Conservation (phyloP, 1,139 yeast species). For the Wickerhamomyces sp. region DNA sequence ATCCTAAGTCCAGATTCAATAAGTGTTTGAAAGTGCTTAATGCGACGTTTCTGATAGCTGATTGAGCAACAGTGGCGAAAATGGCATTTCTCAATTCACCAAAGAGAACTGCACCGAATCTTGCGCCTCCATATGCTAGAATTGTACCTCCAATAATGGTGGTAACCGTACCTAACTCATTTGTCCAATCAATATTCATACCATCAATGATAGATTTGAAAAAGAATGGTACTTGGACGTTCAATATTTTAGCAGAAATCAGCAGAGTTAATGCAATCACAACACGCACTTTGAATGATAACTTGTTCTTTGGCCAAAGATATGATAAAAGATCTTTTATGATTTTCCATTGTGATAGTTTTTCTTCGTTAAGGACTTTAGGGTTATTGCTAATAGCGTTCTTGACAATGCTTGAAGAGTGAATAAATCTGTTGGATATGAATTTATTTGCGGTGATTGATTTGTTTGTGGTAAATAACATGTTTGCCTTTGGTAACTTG, state of each 20-base stretch:
- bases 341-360: slow-evolving; percentile 43
- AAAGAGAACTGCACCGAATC: slow-evolving; percentile 90
- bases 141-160: slow-evolving; percentile 66
- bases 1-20: slow-evolving; percentile 78
- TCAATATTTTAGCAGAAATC: slow-evolving; percentile 75
- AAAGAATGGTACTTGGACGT: slow-evolving; percentile 93
- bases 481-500: not conserved
- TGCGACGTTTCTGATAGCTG: slow-evolving; percentile 90
- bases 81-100: slow-evolving; percentile 94
- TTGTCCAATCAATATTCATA: slow-evolving; percentile 88
- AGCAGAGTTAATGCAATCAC: slow-evolving; percentile 67
- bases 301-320: slow-evolving; percentile 84
- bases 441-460: not conserved
- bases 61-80: slow-evolving; percentile 93
- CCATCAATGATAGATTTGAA: slow-evolving; percentile 86
- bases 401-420: not conserved
- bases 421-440: not conserved
- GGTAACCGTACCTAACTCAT: slow-evolving; percentile 54
- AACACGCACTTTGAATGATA: slow-evolving; percentile 70
- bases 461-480: not conserved
- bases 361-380: slow-evolving; percentile 1
- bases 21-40: slow-evolving; percentile 81
- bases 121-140: slow-evolving; percentile 86
- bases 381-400: slow-evolving; percentile 1
- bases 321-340: slow-evolving; percentile 62